Evolutionary conservation across 2,329 filamentous ascomycete genomes (phyloP).

Genomic region (Colletotrichum eleusines): DNA sequence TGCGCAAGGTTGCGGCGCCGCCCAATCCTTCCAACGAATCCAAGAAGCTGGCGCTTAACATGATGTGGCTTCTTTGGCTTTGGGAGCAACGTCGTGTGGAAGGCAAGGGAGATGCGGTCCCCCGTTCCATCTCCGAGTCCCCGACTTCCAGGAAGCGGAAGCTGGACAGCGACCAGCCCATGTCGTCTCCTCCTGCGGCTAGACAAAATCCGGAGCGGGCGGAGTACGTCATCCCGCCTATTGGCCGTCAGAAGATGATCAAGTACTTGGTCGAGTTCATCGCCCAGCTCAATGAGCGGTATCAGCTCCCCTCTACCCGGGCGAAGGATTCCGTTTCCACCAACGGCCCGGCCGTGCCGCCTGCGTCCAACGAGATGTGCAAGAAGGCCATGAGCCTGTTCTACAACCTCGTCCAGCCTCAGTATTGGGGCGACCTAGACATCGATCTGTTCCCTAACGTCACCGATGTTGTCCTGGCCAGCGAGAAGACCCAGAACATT

Average conservation of each 20-base stretch:
- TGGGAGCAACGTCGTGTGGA: conserved; percentile 91
- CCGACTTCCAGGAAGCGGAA: conserved; percentile 82
- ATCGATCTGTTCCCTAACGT: conserved; percentile 92
- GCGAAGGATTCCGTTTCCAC: conserved; percentile 65
- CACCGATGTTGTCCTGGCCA: conserved; percentile 85
- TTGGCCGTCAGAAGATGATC: conserved; percentile 82
- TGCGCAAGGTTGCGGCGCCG: conserved; percentile 87
- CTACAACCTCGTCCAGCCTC: conserved; percentile 84
- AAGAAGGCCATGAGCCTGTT: conserved; percentile 87
- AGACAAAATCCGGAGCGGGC: conserved; percentile 64
- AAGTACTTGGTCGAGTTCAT: conserved; percentile 98
- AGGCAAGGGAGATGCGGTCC: conserved; percentile 60
- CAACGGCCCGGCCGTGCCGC: conserved; percentile 61
- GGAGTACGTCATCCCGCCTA: conserved; percentile 76
- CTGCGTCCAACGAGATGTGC: conserved; percentile 80
- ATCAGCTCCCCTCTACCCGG: conserved; percentile 78
- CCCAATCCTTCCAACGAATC: conserved; percentile 90
- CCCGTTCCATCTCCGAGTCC: conserved; percentile 70
- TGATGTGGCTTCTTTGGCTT: conserved; percentile 90
- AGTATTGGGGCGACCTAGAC: conserved; percentile 92
- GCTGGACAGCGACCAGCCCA: conserved; percentile 72
- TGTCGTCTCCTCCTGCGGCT: conserved; percentile 66
- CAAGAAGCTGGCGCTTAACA: conserved; percentile 89
- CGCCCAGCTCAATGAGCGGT: conserved; percentile 88
- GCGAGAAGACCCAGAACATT: conserved; percentile 78